Base-by-base conservation (phyloP, 352 stramenopile species). In the Pythium guiyangense region DNA sequence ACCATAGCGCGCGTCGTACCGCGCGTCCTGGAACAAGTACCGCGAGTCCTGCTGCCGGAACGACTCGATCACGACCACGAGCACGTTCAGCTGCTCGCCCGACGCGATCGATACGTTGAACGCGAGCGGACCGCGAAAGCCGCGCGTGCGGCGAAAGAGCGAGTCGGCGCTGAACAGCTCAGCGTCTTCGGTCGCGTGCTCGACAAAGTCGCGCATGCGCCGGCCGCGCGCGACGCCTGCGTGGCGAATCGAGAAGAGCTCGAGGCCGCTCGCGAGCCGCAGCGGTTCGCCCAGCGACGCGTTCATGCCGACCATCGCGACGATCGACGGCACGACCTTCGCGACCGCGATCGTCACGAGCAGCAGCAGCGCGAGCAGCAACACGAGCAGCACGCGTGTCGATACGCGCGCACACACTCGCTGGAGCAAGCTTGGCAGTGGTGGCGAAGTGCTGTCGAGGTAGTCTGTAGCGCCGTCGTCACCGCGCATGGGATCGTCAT, bases 11-110 rank as follows among this genome's bases (percentile, higher is more conserved):
- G n/a, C n/a, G n/a, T n/a, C n/a, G n/a, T n/a, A n/a, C n/a, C n/a
- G n/a, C n/a, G n/a, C n/a, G n/a, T n/a, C n/a, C n/a, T n/a, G n/a
- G n/a, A n/a, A n/a, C n/a, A 89, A 46, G 46, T 83, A 80, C 22
- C 57, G 63, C 9, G 79, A 89, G 67, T 90, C 77, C 26, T 68
- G 69, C 52, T 80, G 69, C 1, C 79, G 64, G 31, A 90, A 87
- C 29, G 77, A 86, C 60, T 90, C 79, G 55, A 90, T 62, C 6
- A 82, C 73, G 15, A 90, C 52, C n/a, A 90, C n/a, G n/a, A n/a
- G n/a, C n/a, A n/a, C n/a, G n/a, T n/a, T n/a, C n/a, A n/a, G n/a
- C n/a, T n/a, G n/a, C 47, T 90, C 73, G 6, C 64, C 46, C 6
- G 63, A 57, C 9, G 31, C 45, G 10, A 87, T 44, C 6, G 58